A percentile compares a stretch with the other conserved stretches of the same genome.
Evolutionary conservation across 257 asterid genomes (phyloP).

Genomic region (Solanum infundibuliforme): DNA sequence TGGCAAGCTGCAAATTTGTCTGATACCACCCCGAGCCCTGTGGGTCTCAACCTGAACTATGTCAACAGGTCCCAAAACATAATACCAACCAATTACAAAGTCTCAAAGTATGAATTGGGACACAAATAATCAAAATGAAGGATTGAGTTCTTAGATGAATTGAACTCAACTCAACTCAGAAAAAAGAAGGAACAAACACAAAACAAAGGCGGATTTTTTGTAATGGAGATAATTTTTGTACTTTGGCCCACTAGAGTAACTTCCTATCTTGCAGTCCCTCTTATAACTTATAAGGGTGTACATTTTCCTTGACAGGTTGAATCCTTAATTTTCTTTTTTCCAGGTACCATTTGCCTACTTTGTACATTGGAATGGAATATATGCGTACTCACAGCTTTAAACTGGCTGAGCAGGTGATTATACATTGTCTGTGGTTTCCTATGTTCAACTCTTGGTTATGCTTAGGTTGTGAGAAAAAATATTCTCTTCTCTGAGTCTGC

Average conservation of each 20-base stretch:
- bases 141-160: background rate
- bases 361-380: conserved; percentile 97
- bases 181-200: background rate
- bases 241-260: background rate
- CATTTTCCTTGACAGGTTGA: conserved; percentile 18
- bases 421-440: conserved; percentile 2
- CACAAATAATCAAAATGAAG: background rate
- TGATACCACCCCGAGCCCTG: background rate
- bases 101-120: background rate
- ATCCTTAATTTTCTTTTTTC: conserved; percentile 22
- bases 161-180: background rate
- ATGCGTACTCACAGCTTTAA: conserved; percentile 98
- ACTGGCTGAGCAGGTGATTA: conserved; percentile 90
- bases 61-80: background rate
- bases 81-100: background rate
- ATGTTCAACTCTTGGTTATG: background rate
- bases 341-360: conserved; percentile 95
- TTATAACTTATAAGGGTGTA: conserved; percentile 1
- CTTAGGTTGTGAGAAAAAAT: background rate
- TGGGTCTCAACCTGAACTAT: background rate
- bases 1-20: background rate
- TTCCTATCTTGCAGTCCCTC: conserved; percentile 6
- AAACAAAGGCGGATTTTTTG: background rate
- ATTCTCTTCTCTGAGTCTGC: background rate
- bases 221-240: background rate